Percentiles rank a stretch among this genome's conserved stretches.
Evolutionary conservation across 2,329 filamentous ascomycete species (phyloP).

Genomic region (Cordyceps javanica): DNA sequence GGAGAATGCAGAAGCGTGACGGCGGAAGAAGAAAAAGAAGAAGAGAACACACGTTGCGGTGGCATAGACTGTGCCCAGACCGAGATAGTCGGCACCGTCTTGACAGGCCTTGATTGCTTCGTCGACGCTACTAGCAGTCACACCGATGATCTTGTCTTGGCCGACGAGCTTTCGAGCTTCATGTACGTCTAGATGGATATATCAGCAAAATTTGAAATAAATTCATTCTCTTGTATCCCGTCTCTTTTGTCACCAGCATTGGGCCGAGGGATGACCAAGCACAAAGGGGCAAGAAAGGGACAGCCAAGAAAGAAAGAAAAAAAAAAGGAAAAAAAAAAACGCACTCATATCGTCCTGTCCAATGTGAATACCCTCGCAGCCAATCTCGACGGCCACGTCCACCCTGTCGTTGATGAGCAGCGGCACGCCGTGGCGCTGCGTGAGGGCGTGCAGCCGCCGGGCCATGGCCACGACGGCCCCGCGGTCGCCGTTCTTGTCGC

Average conservation of each 20-base stretch:
- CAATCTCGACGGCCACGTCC: slow-evolving; percentile 78
- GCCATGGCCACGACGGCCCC: slow-evolving; percentile 64
- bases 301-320: no score
- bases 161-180: slow-evolving; percentile 68
- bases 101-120: slow-evolving; percentile 68
- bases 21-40: no score
- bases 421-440: slow-evolving; percentile 61
- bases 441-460: slow-evolving; percentile 63
- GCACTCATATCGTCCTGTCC: slow-evolving; percentile 88
- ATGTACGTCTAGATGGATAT: slow-evolving; percentile 23
- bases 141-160: slow-evolving; percentile 73
- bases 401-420: slow-evolving; percentile 90
- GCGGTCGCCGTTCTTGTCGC: slow-evolving; percentile 80
- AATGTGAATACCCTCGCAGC: slow-evolving; percentile 87
- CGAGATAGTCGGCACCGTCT: slow-evolving; percentile 82
- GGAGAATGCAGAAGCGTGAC: no score
- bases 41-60: slow-evolving; percentile 60
- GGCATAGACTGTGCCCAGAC: slow-evolving; percentile 82
- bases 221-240: background rate
- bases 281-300: no score
- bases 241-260: background rate
- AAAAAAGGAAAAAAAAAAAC: slow-evolving; percentile 19
- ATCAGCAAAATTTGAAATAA: no score
- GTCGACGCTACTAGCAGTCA: slow-evolving; percentile 69
- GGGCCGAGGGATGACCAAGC: no score